phyloP scores from a whole-genome alignment of 2,329 filamentous ascomycete genomes.

The Cytospora piceicola region DNA sequence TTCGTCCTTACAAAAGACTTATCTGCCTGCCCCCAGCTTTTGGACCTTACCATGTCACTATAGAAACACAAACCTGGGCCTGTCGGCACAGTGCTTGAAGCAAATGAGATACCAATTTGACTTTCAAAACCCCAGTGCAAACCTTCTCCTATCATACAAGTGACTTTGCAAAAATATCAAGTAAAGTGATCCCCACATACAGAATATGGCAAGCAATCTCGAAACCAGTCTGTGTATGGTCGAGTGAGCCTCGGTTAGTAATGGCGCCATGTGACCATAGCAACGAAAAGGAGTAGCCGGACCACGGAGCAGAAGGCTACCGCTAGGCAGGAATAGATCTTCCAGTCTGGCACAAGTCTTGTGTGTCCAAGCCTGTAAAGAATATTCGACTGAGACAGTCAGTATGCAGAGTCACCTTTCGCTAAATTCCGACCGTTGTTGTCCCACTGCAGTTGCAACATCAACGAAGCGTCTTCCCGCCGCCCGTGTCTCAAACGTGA shows the following conservation, averaged over 20 bases:
- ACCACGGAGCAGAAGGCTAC: neutral
- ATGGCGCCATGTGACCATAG: neutral
- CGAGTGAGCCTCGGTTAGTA: neutral
- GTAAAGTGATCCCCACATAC: too few species aligned
- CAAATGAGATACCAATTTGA: constrained; percentile 4
- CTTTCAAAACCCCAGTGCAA: neutral
- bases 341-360: neutral
- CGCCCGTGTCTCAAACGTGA: neutral
- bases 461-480: neutral
- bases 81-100: neutral
- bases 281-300: neutral
- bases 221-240: neutral
- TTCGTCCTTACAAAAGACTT: neutral
- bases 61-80: neutral
- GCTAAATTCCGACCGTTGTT: constrained; percentile 22
- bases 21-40: neutral
- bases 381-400: neutral
- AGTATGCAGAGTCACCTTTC: neutral
- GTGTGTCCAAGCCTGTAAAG: neutral
- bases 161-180: too few species aligned
- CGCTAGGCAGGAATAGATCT: neutral
- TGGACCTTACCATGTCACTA: neutral
- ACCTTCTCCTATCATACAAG: neutral
- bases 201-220: too few species aligned
- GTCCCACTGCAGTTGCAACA: constrained; percentile 14